Base-by-base conservation (phyloP, 2,329 filamentous ascomycete species). In the Cadophora sp. region DNA sequence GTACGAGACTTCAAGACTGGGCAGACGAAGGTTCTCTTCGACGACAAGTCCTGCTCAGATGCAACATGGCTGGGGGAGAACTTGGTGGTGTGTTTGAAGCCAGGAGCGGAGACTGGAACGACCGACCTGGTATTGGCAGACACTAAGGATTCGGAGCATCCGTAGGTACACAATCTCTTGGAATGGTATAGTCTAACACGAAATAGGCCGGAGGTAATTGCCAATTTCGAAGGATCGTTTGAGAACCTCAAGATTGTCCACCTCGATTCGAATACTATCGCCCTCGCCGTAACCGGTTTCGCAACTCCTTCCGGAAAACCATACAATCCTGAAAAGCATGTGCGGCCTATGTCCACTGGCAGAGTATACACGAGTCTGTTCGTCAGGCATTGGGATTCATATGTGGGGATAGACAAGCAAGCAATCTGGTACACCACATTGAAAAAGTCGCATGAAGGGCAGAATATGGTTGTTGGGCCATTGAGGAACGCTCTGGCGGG, bases 381-480 rank as follows among this genome's bases (percentile, higher is more conserved):
- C 74, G 91, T 92, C 33, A 87, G 93, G 16, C 92, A 96, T 75
- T 96, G 93, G 93, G 92, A 96, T 76, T 79, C 84, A n/a, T 96
- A 90, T 80, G 82, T 89, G 30, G 88, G 85, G 0, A 85, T 89
- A 55, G 89, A 92, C 73, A 87, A 85, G 68, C 90, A 89, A 73
- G 85, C 90, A 2, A 83, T 97, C 33, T 96, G 90, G 84, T 91
- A 92, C 36, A 89, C 89, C 39, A 84, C 85, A 5, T 77, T 96
- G 58, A 81, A 75, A 62, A 79, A 76, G 61, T 76, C 73, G 20
- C 70, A 67, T n/a, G 72, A 72, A 36, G 65, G 53, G 16, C 64
- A 69, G n/a, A 76, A 78, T 56, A 80, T 79, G 60, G 71, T 73
- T 41, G 74, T 83, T 9, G 78, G 78, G 4, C 80, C 82, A 0